Conservation (phyloP, 2,329 filamentous ascomycete genomes). For the Colletotrichum ledebouriae region DNA sequence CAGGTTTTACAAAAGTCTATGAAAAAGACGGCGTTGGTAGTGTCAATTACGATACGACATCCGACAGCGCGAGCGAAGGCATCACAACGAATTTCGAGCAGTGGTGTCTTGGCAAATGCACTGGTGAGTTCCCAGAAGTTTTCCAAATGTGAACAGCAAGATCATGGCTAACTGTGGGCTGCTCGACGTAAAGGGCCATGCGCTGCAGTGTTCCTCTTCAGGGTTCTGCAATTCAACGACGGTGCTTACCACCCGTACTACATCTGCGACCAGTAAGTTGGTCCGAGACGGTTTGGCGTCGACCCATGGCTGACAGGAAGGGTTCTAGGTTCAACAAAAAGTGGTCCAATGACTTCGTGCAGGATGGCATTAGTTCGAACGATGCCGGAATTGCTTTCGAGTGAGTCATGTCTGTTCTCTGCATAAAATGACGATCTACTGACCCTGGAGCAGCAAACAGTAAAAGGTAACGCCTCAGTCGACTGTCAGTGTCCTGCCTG, state of each 20-base stretch:
- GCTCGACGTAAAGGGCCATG: background rate
- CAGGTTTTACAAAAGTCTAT: slow-evolving; percentile 20
- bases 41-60: background rate
- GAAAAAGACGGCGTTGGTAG: slow-evolving; percentile 15
- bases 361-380: background rate
- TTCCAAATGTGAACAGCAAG: background rate
- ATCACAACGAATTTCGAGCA: slow-evolving; percentile 5
- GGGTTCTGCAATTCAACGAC: background rate
- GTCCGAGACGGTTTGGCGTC: no score
- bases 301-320: no score
- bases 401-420: slow-evolving; percentile 8
- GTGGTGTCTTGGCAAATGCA: slow-evolving; percentile 29
- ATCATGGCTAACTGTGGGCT: background rate
- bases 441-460: no score
- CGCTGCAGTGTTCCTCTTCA: slow-evolving; percentile 19
- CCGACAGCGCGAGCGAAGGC: slow-evolving; percentile 1
- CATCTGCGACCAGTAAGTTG: slow-evolving; percentile 20
- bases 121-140: background rate
- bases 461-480: no score
- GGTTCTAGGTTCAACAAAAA: background rate
- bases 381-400: slow-evolving; percentile 25
- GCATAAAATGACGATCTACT: no score
- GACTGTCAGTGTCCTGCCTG: no score
- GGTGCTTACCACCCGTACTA: background rate
- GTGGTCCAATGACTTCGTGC: slow-evolving; percentile 8